Evolutionary conservation across 352 stramenopile genomes (phyloP).

Genomic region (Pythium chondricola): DNA sequence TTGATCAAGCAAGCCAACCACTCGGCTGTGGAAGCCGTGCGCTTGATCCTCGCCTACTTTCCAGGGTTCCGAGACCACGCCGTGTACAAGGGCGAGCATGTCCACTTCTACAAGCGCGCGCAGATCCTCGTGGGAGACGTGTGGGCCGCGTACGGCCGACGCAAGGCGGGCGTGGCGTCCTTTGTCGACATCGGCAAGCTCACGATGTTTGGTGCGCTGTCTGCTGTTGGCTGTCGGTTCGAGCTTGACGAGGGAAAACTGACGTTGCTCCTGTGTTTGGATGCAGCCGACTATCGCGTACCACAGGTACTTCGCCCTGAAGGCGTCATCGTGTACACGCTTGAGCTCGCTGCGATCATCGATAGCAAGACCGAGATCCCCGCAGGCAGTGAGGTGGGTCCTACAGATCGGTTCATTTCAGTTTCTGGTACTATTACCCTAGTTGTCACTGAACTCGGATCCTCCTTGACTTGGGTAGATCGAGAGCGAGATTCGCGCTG

Average conservation of each 20-base stretch:
- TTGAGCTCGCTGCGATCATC: slow-evolving; percentile 35
- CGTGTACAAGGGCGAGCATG: slow-evolving; percentile 73
- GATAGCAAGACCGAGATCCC: slow-evolving; percentile 51
- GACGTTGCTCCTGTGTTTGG: background rate
- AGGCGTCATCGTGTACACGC: slow-evolving; percentile 61
- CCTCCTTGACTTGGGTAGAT: slow-evolving; percentile 25
- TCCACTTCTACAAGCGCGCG: slow-evolving; percentile 89
- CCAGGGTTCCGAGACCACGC: slow-evolving; percentile 83
- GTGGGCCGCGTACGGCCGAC: slow-evolving; percentile 80
- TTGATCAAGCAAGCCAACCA: slow-evolving; percentile 39
- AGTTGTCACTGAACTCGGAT: background rate
- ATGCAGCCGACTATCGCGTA: slow-evolving; percentile 85
- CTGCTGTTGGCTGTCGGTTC: background rate
- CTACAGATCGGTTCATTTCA: background rate
- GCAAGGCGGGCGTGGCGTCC: slow-evolving; percentile 29
- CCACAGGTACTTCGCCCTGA: slow-evolving; percentile 71
- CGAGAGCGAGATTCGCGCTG: slow-evolving; percentile 80
- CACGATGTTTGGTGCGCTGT: slow-evolving; percentile 83
- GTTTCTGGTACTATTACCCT: background rate
- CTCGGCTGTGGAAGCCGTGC: slow-evolving; percentile 57
- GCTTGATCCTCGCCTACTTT: slow-evolving; percentile 61
- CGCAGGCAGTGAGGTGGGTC: slow-evolving; percentile 66
- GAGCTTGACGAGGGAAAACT: background rate
- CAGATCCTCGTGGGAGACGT: slow-evolving; percentile 86
- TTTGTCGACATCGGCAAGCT: slow-evolving; percentile 81